Evolutionary conservation across 2,329 filamentous ascomycete species (phyloP).

Genomic region (Cladosporium sphaerospermum): DNA sequence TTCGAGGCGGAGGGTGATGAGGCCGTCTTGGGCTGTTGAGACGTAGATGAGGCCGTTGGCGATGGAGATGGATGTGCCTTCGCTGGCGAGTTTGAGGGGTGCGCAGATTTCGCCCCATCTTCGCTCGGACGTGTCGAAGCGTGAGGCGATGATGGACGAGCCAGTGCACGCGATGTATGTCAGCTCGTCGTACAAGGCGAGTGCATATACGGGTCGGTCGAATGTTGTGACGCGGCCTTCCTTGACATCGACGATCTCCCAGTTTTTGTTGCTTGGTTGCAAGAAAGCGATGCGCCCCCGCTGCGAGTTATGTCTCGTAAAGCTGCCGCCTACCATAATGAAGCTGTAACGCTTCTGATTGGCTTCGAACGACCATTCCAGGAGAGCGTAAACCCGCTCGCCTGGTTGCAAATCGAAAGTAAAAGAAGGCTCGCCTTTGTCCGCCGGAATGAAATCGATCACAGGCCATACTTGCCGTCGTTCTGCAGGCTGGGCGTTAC

Average conservation of each 20-base stretch:
- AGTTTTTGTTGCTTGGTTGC: slow-evolving; percentile 23
- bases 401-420: slow-evolving; percentile 44
- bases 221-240: slow-evolving; percentile 43
- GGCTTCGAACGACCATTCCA: slow-evolving; percentile 51
- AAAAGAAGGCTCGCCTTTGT: slow-evolving; percentile 14
- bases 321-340: slow-evolving; percentile 48
- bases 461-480: slow-evolving; percentile 34
- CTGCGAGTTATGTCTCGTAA: slow-evolving; percentile 36
- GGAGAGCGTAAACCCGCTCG: slow-evolving; percentile 55
- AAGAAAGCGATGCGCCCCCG: slow-evolving; percentile 44
- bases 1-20: slow-evolving; percentile 41
- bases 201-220: slow-evolving; percentile 48
- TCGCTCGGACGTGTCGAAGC: slow-evolving; percentile 28
- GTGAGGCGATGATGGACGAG: slow-evolving; percentile 35
- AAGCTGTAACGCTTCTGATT: slow-evolving; percentile 56
- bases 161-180: slow-evolving; percentile 49
- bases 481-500: slow-evolving; percentile 24
- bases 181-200: slow-evolving; percentile 50
- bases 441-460: slow-evolving; percentile 41
- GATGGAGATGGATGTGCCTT: slow-evolving; percentile 46
- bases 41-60: slow-evolving; percentile 45
- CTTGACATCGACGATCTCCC: slow-evolving; percentile 48
- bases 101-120: slow-evolving; percentile 27
- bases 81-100: slow-evolving; percentile 26
- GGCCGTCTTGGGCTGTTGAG: slow-evolving; percentile 49